Evolutionary conservation across 805 yeast genomes (phyloP).

Genomic region (Torulaspora maleeae): DNA sequence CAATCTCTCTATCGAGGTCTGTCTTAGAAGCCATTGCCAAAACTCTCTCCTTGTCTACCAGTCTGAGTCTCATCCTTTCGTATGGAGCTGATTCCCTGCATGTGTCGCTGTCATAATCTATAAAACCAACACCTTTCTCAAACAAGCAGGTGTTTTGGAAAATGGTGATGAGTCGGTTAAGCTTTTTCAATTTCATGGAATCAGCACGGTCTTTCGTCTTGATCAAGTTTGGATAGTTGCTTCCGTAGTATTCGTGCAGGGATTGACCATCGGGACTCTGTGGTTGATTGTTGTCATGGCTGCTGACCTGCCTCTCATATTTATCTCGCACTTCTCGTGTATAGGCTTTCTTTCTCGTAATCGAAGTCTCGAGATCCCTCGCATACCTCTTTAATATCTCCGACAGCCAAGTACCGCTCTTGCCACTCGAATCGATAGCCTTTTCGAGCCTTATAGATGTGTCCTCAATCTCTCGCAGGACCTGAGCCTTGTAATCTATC

Average conservation of each 20-base stretch:
- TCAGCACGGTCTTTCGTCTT: conserved; percentile 18
- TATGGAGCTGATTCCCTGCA: conserved; percentile 3
- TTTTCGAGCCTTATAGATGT: conserved; percentile 18
- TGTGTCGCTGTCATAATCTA: conserved; percentile 4
- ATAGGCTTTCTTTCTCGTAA: conserved; percentile 5
- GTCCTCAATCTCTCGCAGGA: conserved; percentile 17
- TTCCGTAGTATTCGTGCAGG: conserved; percentile 27
- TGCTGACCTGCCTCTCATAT: too few species aligned
- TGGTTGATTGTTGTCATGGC: background rate
- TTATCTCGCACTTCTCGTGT: background rate
- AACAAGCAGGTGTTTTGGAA: conserved; percentile 16
- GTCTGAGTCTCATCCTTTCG: conserved; percentile 11
- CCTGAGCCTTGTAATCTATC: conserved; percentile 27
- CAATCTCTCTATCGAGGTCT: conserved; percentile 8
- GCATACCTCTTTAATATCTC: conserved; percentile 7
- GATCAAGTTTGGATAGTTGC: conserved; percentile 22
- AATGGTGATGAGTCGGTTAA: conserved; percentile 19
- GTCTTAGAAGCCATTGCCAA: conserved; percentile 8
- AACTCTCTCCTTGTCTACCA: conserved; percentile 10
- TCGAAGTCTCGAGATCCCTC: conserved; percentile 7
- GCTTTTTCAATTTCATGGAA: conserved; percentile 16
- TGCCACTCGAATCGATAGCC: background rate
- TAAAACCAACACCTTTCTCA: conserved; percentile 11
- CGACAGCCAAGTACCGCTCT: conserved; percentile 5
- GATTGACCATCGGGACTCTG: conserved; percentile 7